Evolutionary conservation across 768 basidiomycete genomes (phyloP).

Genomic region (Nidularia pulvinata): DNA sequence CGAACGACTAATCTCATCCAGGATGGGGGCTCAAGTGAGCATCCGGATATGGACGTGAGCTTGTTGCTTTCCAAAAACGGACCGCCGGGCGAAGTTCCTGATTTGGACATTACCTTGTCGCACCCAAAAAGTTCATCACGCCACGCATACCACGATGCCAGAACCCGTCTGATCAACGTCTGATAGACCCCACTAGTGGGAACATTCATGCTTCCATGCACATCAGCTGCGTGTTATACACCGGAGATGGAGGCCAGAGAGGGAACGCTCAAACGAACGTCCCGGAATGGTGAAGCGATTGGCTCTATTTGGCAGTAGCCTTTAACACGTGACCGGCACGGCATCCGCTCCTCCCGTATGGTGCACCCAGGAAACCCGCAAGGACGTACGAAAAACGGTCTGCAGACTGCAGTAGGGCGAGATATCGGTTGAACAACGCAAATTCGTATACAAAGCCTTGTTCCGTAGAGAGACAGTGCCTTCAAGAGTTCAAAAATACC

Average conservation of each 20-base stretch:
- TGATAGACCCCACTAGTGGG: no score
- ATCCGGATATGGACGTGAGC: constrained; percentile 10
- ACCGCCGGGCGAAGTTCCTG: constrained; percentile 12
- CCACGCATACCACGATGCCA: constrained; percentile 6
- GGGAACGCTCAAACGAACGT: not conserved
- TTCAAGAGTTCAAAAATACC: no score
- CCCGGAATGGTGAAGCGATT: not conserved
- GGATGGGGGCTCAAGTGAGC: constrained; percentile 10
- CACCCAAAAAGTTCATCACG: constrained; percentile 17
- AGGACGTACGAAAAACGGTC: no score
- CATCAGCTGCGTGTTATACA: not conserved
- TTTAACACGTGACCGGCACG: not conserved
- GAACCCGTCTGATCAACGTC: not conserved
- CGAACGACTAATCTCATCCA: constrained; percentile 4
- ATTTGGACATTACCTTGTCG: constrained; percentile 32
- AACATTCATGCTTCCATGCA: no score
- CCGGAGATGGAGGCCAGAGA: not conserved
- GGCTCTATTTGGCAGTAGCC: not conserved
- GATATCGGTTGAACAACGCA: no score
- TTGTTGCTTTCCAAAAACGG: constrained; percentile 4
- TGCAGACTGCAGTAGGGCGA: no score
- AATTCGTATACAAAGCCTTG: no score
- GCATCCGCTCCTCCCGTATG: not conserved
- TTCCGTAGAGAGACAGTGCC: no score
- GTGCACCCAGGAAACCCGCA: no score